Conservation (phyloP, 2,329 filamentous ascomycete genomes). For the Xylariales sp. region DNA sequence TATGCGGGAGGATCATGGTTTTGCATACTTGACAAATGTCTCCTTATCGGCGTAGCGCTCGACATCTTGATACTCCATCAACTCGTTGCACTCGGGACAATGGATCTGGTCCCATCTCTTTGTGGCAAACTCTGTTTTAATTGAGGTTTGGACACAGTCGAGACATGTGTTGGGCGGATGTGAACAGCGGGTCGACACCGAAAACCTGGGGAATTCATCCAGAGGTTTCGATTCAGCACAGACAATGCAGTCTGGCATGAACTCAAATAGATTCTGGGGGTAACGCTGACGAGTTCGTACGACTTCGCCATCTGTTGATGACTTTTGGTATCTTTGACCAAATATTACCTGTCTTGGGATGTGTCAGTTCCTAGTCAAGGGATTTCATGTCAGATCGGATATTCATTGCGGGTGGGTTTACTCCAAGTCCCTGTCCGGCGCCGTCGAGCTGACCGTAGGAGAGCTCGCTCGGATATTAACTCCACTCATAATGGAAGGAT, state of each 20-base stretch:
- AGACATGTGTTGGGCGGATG: constrained; percentile 5
- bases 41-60: constrained; percentile 6
- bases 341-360: too few species aligned
- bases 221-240: constrained; percentile 3
- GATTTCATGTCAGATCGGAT: too few species aligned
- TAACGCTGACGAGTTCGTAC: background rate
- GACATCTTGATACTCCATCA: constrained; percentile 4
- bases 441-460: too few species aligned
- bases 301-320: background rate
- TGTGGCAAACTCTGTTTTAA: constrained; percentile 5
- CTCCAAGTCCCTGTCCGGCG: too few species aligned
- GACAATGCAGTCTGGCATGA: constrained; percentile 2
- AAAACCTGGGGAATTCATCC: constrained; percentile 1
- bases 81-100: constrained; percentile 5
- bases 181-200: constrained; percentile 4
- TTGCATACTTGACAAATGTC: constrained; percentile 3
- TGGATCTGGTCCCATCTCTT: constrained; percentile 4
- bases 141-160: constrained; percentile 4
- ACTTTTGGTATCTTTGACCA: background rate
- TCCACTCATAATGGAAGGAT: too few species aligned
- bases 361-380: too few species aligned
- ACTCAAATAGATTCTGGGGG: background rate
- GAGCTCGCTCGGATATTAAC: too few species aligned
- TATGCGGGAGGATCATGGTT: background rate
- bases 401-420: too few species aligned